Evolutionary conservation across 2,329 filamentous ascomycete genomes (phyloP).

Genomic region (Monosporascus sp.): DNA sequence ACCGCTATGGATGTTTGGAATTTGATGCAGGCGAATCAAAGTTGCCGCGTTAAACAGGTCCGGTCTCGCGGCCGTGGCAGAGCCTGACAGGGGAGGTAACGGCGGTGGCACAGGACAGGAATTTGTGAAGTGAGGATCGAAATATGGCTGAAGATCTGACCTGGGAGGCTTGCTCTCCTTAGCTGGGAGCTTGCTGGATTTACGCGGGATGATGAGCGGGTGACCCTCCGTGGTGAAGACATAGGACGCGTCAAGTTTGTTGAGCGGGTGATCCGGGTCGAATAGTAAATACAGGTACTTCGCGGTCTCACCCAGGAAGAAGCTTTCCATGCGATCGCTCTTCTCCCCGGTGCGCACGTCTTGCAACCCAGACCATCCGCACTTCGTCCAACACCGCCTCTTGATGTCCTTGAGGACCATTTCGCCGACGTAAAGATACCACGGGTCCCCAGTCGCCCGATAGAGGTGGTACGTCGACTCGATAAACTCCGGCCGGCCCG

Average conservation of each 20-base stretch:
- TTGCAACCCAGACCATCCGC: slow-evolving; percentile 88
- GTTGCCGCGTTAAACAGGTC: slow-evolving; percentile 89
- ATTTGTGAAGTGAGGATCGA: slow-evolving; percentile 44
- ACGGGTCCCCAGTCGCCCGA: slow-evolving; percentile 85
- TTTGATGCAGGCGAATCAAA: slow-evolving; percentile 74
- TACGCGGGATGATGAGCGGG: slow-evolving; percentile 74
- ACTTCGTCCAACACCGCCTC: slow-evolving; percentile 80
- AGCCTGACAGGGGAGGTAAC: slow-evolving; percentile 64
- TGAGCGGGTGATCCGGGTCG: slow-evolving; percentile 78
- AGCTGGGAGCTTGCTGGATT: slow-evolving; percentile 19
- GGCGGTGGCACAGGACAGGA: slow-evolving; percentile 62
- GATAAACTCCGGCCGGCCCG: slow-evolving; percentile 90
- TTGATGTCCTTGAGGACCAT: slow-evolving; percentile 90
- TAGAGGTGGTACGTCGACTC: slow-evolving; percentile 98
- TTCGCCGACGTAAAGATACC: slow-evolving; percentile 93
- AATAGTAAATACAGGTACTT: slow-evolving; percentile 95
- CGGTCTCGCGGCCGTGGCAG: slow-evolving; percentile 69
- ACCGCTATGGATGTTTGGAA: slow-evolving; percentile 57
- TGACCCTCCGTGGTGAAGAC: slow-evolving; percentile 97
- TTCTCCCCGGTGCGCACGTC: slow-evolving; percentile 79
- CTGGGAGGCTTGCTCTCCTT: slow-evolving; percentile 6
- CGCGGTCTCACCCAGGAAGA: slow-evolving; percentile 92
- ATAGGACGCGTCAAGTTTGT: slow-evolving; percentile 77
- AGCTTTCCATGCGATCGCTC: slow-evolving; percentile 96
- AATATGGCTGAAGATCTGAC: slow-evolving; percentile 29